phyloP scores from a whole-genome alignment of 2,329 filamentous ascomycete genomes.

The Trichoderma koningiopsis region DNA sequence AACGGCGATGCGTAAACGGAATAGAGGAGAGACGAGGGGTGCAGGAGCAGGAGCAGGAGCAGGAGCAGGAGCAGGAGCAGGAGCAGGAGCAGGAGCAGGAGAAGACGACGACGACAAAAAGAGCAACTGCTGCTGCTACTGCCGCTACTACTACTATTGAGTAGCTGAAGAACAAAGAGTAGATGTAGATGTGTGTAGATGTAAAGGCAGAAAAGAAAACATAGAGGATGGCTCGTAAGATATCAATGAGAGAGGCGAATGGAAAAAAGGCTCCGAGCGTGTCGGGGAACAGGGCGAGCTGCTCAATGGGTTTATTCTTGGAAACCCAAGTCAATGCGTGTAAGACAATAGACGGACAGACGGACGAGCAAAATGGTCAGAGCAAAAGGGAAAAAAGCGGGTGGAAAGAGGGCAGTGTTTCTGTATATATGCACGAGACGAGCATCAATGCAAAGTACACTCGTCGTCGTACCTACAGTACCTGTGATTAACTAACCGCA shows the following conservation, averaged over 20 bases:
- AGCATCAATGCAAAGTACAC: neutral
- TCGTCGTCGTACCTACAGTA: neutral
- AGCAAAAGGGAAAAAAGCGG: neutral
- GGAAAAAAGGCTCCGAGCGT: constrained; percentile 6
- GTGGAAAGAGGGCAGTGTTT: constrained; percentile 19
- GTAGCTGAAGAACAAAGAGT: neutral
- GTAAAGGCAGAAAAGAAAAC: neutral
- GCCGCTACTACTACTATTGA: neutral
- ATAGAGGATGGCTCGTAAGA: neutral
- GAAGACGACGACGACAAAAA: neutral
- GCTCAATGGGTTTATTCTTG: constrained; percentile 7
- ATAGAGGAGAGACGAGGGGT: neutral
- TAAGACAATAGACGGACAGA: constrained; percentile 5
- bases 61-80: neutral
- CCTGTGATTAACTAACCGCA: neutral
- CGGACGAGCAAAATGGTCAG: constrained; percentile 2
- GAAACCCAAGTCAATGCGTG: constrained; percentile 6
- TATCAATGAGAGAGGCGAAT: neutral
- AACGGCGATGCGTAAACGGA: neutral
- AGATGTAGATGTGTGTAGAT: neutral
- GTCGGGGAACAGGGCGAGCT: neutral
- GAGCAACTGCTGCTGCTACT: neutral
- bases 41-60: neutral
- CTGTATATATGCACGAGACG: constrained; percentile 15
- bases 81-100: neutral